Evolutionary conservation across 2,329 filamentous ascomycete species (phyloP), one percentile per base, ranked within the genome.

Genomic region (Botryotinia globosa): DNA sequence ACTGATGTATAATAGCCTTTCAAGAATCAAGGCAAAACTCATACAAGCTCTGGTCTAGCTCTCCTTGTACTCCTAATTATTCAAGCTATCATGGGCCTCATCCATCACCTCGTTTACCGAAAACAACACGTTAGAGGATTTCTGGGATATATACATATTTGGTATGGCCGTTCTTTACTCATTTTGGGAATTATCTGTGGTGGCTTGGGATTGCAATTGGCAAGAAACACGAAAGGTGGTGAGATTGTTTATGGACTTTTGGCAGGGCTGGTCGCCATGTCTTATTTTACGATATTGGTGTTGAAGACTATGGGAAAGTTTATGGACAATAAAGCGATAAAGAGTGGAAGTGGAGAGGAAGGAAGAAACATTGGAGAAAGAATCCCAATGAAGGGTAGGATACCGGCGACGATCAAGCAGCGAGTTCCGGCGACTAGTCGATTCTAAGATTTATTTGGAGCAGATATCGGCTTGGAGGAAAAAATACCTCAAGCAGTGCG

Each of bases 181-280:
- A 73, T 87, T 34, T 78, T 91, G 5, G 89, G 88, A 39, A 83
- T 91, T 63, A 79, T 91, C 77, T 91, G 91, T 77, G 90, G 89
- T 72, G 90, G 89, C 0, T 80, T 91, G 4, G 90, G 90, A 5
- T 81, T 92, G 34, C 74, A 85, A 75, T 82, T 90, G 25, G 83
- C 86, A 1, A 74, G 76, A 29, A 83, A 84, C 0, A 75, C 80
- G 0, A 80, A 74, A 3, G 77, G 80, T 20, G 85, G 85, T 62
- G 80, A 87, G 70, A 84, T 88, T 64, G 86, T 85, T 0, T 91
- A 90, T 79, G 81, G 85, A 0, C 85, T 90, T 10, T 81, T 90
- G 42, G 84, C 88, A 0, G 87, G 81, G 16, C 76, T 90, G 18
- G 77, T 87, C 29, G 84, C 82, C 65, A 61, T 84, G 9, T 73